Base-by-base conservation (phyloP, 352 stramenopile genomes). In the Phytopythium delawarense region DNA sequence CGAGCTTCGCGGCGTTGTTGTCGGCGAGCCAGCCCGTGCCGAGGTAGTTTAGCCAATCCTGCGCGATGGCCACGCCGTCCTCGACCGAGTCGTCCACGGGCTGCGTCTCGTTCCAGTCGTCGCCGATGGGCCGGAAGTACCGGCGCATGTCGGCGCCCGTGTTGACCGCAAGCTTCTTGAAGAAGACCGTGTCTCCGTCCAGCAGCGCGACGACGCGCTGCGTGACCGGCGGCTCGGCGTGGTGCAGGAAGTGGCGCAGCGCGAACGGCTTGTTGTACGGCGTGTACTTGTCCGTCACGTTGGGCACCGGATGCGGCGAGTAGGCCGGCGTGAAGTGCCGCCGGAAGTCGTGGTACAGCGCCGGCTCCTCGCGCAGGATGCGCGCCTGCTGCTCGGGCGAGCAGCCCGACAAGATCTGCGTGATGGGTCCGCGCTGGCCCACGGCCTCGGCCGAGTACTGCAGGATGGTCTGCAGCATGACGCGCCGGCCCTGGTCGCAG, bases 201-300 rank as follows among this genome's bases (percentile, higher is more conserved):
- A 84, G 66, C 12, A 84, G 62, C 16, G 71, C 67, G 13, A 82
- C 63, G 28, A 75, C 69, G 9, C 70, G 60, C 48, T 84, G 66
- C 23, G 63, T 64, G 7, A 87, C 70, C 0, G 75, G 74, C 30
- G 77, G 70, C 4, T 81, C 70, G 2, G 76, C 69, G 20, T 87
- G 68, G 34, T 61, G 49, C 9, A 88, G 61, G 55, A 77, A 89
- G 65, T 88, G 74, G 25, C 74, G 71, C 21, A 89, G 61, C 30
- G 65, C 60, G 54, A 78, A 84, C 28, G 78, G 75, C 46, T 87
- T 87, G 63, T 84, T 85, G 67, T 84, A 85, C 32, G 76, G 73
- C 21, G 65, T 71, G 64, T 84, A 87, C 20, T 61, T 2, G 63
- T 87, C 75, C 28, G 69, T 66, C n/a, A 82, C 57, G 45, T 70